Evolutionary conservation across 2,329 filamentous ascomycete genomes (phyloP).

Genomic region (Phialophora tarda): DNA sequence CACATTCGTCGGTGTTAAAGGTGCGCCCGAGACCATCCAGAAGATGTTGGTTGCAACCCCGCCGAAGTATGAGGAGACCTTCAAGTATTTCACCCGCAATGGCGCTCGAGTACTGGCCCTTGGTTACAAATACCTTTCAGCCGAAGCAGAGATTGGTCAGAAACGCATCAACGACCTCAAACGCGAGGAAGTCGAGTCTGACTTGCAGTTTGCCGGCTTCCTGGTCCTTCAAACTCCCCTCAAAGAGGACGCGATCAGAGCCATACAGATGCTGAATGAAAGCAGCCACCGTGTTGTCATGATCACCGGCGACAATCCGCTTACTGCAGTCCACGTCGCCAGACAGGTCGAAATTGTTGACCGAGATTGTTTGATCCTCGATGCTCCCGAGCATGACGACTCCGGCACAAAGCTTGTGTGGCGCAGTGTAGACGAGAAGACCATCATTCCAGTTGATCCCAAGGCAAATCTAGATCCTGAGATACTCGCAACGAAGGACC

Average conservation of each 20-base stretch:
- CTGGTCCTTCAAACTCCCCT: slow-evolving; percentile 92
- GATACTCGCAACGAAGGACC: slow-evolving; percentile 83
- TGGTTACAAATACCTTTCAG: slow-evolving; percentile 88
- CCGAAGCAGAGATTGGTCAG: slow-evolving; percentile 79
- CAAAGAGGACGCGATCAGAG: slow-evolving; percentile 93
- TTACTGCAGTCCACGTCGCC: slow-evolving; percentile 95
- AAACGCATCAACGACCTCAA: slow-evolving; percentile 90
- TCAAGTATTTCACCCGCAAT: slow-evolving; percentile 95
- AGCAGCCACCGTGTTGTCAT: slow-evolving; percentile 98
- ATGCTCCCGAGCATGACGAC: slow-evolving; percentile 88
- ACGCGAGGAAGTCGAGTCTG: slow-evolving; percentile 86
- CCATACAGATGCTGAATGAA: slow-evolving; percentile 96
- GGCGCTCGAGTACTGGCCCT: slow-evolving; percentile 92
- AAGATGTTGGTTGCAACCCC: slow-evolving; percentile 87
- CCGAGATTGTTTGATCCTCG: slow-evolving; percentile 89
- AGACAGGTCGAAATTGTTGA: slow-evolving; percentile 97
- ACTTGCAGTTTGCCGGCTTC: slow-evolving; percentile 90
- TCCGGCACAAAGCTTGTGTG: slow-evolving; percentile 83
- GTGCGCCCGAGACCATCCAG: slow-evolving; percentile 94
- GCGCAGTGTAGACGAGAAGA: slow-evolving; percentile 91
- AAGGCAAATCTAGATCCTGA: slow-evolving; percentile 77
- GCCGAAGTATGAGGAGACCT: slow-evolving; percentile 93
- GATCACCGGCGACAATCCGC: slow-evolving; percentile 98
- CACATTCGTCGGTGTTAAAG: slow-evolving; percentile 95
- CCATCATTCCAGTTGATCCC: slow-evolving; percentile 83